Evolutionary conservation across 495 filamentous ascomycete genomes (phyloP), one percentile per base, ranked within the genome.

Genomic region (Penicillium coprophilum): DNA sequence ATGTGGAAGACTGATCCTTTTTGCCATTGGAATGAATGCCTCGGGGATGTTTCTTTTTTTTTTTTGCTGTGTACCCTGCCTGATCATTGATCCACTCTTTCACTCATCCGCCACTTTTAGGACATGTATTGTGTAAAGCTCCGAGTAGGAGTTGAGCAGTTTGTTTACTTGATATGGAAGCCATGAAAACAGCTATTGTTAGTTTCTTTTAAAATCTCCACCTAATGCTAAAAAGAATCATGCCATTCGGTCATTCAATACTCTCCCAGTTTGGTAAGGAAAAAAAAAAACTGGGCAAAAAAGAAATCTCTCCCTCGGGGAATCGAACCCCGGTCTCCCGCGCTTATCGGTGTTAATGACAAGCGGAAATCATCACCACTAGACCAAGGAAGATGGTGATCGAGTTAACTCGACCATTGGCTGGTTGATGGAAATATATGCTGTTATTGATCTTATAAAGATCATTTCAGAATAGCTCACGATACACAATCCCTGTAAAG

Each of bases 311-410:
- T 73, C 70, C 66, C 64, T 70, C 76, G 71, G 76, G 76, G 76
- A 79, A 79, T 79, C 76, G 75, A 78, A 79, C 75, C 74, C 74
- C 71, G 76, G 75, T 78, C 75, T 79, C 75, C 56, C 64, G 62
- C 61, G 62, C 65, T 66, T 65, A 63, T 60, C 63, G 50, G 58
- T 59, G 9, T 59, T 60, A 59, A 65, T 75, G 74, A 77, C 75
- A 79, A 77, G 75, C 74, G 75, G 75, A 79, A 79, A 76, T 77
- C 75, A 78, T 77, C 63, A 77, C 75, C 75, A 76, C 74, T 77
- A 75, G 73, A 72, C 70, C 70, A 71, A 67, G 64, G 64, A 67
- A 69, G 61, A 65, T 56, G 28, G 28, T 8, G 50, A 40, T 19
- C 51, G 59, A 63, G 59, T 67, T 67, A 61, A 49, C 65, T 67